Evolutionary conservation across 805 yeast species (phyloP), one percentile per base, ranked within the genome.

Genomic region (Ogataea pilisensis): DNA sequence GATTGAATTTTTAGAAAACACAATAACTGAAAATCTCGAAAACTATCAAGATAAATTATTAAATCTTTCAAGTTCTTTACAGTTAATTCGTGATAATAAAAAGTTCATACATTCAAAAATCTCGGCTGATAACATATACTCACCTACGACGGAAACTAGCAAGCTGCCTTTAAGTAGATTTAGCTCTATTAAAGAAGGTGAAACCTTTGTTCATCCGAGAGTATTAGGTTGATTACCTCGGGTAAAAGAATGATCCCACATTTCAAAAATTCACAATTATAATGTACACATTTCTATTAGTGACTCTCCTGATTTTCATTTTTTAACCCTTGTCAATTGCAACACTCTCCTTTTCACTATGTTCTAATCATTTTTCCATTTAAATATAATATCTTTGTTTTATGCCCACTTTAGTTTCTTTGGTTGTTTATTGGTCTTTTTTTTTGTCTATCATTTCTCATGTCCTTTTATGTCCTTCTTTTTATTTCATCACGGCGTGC

Each of bases 51-150:
- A 41, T 14, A 48, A 49, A 2, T 42, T 58, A 7, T 21, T 41
- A 11, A 35, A 39, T 5, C 36, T 58, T 11, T 48, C 55, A 17
- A 48, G 44, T n/a, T 47, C 59, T 3, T 43, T 58, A 12, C 30
- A 44, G 8, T 31, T 55, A 5, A 43, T 58, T 3, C 39, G 40
- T 19, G 54, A 51, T 28, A 54, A 49, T 35, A 41, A 45, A 38
- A 31, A 31, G n/a, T 55, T 53, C 24, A 39, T 57, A 24, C 31
- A 8, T 21, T 18, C 16, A 12, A 22, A 34, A 14, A 34, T 16
- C 5, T 24, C 16, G 9, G 12, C 14, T 14, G 22, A 20, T 18
- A 5, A n/a, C n/a, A n/a, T n/a, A n/a, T n/a, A n/a, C n/a, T n/a
- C n/a, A n/a, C n/a, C n/a, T n/a, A n/a, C n/a, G n/a, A n/a, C n/a